Evolutionary conservation across 768 basidiomycete species (phyloP).

Genomic region (Exidia glandulosa): DNA sequence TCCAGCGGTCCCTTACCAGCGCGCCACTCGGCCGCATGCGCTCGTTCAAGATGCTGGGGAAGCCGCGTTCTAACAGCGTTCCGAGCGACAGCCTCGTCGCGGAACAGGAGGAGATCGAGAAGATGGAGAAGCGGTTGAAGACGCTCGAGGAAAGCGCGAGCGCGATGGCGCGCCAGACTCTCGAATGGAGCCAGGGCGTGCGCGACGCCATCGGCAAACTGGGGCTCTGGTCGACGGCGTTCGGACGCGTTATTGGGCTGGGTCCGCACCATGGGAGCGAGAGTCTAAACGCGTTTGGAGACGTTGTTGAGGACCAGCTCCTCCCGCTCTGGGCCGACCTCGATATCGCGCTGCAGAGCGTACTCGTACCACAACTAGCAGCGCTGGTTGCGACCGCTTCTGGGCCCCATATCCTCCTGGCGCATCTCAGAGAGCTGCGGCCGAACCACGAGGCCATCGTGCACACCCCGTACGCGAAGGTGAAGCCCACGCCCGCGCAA

Average conservation of each 20-base stretch:
- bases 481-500: conserved; percentile 54
- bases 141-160: conserved; percentile 46
- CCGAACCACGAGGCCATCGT: background rate
- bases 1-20: conserved; percentile 27
- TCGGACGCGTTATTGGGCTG: conserved; percentile 34
- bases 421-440: background rate
- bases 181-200: conserved; percentile 51
- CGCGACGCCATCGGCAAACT: conserved; percentile 38
- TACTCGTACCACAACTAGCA: conserved; percentile 47
- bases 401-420: conserved; percentile 31
- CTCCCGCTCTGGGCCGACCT: conserved; percentile 41
- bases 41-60: conserved; percentile 40
- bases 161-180: conserved; percentile 47
- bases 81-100: conserved; percentile 30
- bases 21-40: conserved; percentile 46
- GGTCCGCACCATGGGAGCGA: conserved; percentile 19
- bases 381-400: conserved; percentile 47
- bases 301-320: conserved; percentile 43
- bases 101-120: conserved; percentile 33
- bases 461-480: conserved; percentile 28
- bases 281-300: conserved; percentile 36
- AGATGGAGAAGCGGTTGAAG: conserved; percentile 46
- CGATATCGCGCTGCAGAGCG: conserved; percentile 40
- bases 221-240: conserved; percentile 50
- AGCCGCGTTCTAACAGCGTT: conserved; percentile 28